phyloP scores from a whole-genome alignment of 371 early-diverging fungal species.

The Mortierella sp. region DNA sequence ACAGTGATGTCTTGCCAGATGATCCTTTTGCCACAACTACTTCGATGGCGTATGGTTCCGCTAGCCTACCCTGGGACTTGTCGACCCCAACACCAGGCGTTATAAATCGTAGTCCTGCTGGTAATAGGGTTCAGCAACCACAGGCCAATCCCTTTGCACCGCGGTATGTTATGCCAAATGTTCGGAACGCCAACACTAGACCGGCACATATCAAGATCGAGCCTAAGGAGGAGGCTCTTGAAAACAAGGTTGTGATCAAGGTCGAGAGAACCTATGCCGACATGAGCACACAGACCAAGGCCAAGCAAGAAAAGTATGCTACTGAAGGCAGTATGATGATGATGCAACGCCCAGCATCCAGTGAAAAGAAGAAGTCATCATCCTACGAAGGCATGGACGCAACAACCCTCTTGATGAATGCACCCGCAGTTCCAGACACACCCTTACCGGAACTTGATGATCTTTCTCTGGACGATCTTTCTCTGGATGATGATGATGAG shows the following conservation, averaged over 20 bases:
- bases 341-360: conserved; percentile 23
- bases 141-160: conserved; percentile 13
- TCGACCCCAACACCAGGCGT: conserved; percentile 30
- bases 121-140: conserved; percentile 20
- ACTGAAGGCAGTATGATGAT: conserved; percentile 33
- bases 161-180: not conserved
- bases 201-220: conserved; percentile 26
- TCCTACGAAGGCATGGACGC: conserved; percentile 36
- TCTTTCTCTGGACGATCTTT: not conserved
- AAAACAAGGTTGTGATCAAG: conserved; percentile 24
- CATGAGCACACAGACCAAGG: conserved; percentile 52
- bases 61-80: conserved; percentile 19
- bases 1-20: conserved; percentile 26
- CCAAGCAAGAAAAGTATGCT: conserved; percentile 27
- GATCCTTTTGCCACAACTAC: conserved; percentile 21
- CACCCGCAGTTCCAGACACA: conserved; percentile 40
- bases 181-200: conserved; percentile 1
- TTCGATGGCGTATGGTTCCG: conserved; percentile 13
- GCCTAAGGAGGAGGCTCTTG: conserved; percentile 25
- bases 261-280: conserved; percentile 37
- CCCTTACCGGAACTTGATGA: conserved; percentile 30
- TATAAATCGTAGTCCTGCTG: conserved; percentile 7
- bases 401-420: conserved; percentile 14
- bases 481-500: conserved; percentile 10
- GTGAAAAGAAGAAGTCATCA: conserved; percentile 14